These are phyloP conservation scores for Heritiera fomes DNA, from an alignment of 345 rosid genomes.

Conservation along the genomic window DNA sequence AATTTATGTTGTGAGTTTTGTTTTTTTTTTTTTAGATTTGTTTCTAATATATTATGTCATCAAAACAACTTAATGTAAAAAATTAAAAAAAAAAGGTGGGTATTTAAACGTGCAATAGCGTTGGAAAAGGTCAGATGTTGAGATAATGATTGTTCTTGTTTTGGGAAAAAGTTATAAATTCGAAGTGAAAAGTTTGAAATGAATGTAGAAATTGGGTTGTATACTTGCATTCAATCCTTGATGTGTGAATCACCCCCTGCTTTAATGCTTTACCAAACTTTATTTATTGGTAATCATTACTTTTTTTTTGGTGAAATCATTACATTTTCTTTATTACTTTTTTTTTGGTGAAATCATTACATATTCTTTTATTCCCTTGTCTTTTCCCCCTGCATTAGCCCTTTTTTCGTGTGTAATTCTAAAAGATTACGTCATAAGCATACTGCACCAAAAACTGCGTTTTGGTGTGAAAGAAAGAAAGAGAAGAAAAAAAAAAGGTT, in stretches of 20 bases:
- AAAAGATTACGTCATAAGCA: background rate
- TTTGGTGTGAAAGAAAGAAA: no score
- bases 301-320: no score
- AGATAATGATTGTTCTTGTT: background rate
- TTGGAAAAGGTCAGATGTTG: no score
- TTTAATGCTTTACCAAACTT: background rate
- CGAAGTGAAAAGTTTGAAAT: background rate
- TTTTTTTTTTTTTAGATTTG: no score
- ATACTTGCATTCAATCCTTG: background rate
- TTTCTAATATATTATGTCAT: no score
- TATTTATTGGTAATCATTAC: slow-evolving; percentile 17
- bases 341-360: no score
- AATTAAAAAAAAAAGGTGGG: no score
- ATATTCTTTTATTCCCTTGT: slow-evolving; percentile 25
- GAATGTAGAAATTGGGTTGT: background rate
- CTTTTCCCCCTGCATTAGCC: background rate
- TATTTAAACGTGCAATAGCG: no score
- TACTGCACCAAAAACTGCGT: background rate
- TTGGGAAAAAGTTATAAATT: background rate
- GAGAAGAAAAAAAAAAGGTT: no score
- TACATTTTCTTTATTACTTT: no score
- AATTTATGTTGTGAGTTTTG: no score
- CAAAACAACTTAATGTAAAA: no score
- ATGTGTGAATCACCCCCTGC: background rate
- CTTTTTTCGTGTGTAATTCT: background rate